Evolutionary conservation across 2,329 filamentous ascomycete species (phyloP).

Genomic region (Fusarium mexicanum): DNA sequence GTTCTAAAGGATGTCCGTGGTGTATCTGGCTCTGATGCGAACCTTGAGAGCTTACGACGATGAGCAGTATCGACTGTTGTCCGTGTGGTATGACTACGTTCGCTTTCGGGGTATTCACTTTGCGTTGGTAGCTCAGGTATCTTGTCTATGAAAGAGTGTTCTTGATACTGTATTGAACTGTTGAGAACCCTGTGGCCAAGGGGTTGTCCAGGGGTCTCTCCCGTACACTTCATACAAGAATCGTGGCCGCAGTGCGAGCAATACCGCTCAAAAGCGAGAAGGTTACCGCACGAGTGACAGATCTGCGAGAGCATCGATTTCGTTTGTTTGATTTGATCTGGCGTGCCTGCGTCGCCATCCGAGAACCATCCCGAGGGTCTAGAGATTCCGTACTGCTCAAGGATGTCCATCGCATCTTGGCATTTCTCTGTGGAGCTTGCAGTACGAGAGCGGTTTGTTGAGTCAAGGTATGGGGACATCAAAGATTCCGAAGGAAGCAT

Average conservation of each 20-base stretch:
- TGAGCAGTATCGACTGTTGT: slow-evolving; percentile 1
- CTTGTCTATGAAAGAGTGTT: slow-evolving; percentile 2
- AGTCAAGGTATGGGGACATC: slow-evolving; percentile 5
- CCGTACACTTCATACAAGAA: slow-evolving; percentile 59
- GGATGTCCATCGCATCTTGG: slow-evolving; percentile 58
- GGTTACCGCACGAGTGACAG: slow-evolving; percentile 62
- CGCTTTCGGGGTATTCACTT: not conserved
- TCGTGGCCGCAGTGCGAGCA: slow-evolving; percentile 62
- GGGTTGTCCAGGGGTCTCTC: slow-evolving; percentile 44
- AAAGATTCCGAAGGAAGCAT: not conserved
- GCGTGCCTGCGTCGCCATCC: slow-evolving; percentile 46
- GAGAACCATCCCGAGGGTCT: slow-evolving; percentile 58
- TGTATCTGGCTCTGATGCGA: slow-evolving; percentile 21
- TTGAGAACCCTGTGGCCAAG: not conserved
- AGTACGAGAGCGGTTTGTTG: slow-evolving; percentile 35
- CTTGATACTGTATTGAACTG: not conserved
- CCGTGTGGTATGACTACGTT: slow-evolving; percentile 1
- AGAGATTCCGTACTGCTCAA: slow-evolving; percentile 57
- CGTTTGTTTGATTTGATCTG: slow-evolving; percentile 8
- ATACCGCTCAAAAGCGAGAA: slow-evolving; percentile 49
- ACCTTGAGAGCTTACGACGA: slow-evolving; percentile 9
- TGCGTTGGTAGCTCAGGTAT: not conserved
- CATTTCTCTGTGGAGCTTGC: slow-evolving; percentile 50
- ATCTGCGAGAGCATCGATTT: slow-evolving; percentile 46
- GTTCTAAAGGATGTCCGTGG: slow-evolving; percentile 6